Evolutionary conservation across 768 basidiomycete species (phyloP).

Genomic region (Rhodotorula taiwanensis): DNA sequence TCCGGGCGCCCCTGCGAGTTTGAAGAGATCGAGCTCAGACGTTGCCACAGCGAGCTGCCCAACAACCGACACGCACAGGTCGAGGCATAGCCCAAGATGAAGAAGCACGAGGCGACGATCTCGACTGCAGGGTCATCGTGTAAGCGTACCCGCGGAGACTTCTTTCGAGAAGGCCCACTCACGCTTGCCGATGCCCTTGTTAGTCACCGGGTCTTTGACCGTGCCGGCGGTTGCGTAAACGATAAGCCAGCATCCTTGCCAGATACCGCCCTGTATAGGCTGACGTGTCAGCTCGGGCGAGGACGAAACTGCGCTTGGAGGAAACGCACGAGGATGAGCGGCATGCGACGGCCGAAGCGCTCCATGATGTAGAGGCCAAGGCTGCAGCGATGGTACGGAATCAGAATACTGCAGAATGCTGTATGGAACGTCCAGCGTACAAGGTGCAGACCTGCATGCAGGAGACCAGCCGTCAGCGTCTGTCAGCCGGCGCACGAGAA

Average conservation of each 20-base stretch:
- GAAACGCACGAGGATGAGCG: constrained; percentile 53
- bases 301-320: neutral
- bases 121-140: constrained; percentile 48
- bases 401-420: too few relatives aligned
- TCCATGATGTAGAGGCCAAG: constrained; percentile 65
- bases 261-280: constrained; percentile 52
- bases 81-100: constrained; percentile 64
- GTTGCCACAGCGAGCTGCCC: too few relatives aligned
- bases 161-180: constrained; percentile 43
- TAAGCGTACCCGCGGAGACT: neutral
- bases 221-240: constrained; percentile 68
- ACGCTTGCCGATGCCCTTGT: constrained; percentile 53
- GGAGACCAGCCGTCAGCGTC: neutral
- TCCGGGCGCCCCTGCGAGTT: constrained; percentile 56
- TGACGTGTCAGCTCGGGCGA: too few relatives aligned
- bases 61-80: constrained; percentile 46
- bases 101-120: constrained; percentile 63
- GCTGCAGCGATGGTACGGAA: neutral
- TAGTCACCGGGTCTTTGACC: constrained; percentile 52
- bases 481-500: neutral
- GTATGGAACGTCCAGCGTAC: too few relatives aligned
- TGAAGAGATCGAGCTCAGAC: too few relatives aligned
- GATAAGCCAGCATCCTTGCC: constrained; percentile 66
- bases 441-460: constrained; percentile 4
- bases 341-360: constrained; percentile 56